These are phyloP conservation scores for Staphylotrichum tortipilum DNA, from an alignment of 495 filamentous ascomycete genomes.

Conservation along the genomic window DNA sequence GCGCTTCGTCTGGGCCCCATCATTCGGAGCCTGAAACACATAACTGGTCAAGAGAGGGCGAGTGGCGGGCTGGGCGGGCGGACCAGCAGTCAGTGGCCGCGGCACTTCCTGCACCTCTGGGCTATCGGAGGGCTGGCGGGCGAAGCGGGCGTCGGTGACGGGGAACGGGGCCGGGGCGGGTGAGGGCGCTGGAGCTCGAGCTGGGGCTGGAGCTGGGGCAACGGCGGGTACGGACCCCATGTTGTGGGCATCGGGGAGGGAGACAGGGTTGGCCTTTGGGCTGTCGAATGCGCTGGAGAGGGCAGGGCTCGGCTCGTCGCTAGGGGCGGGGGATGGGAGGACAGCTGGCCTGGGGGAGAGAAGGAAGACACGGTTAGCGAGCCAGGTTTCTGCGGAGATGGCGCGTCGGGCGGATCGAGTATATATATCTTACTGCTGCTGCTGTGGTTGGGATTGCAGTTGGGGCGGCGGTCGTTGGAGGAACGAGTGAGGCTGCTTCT, in stretches of 20 bases:
- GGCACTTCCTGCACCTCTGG: not conserved
- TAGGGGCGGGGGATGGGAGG: conserved; percentile 49
- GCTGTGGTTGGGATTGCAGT: not conserved
- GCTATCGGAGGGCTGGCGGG: not conserved
- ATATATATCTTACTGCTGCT: conserved; percentile 7
- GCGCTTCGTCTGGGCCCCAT: too few species aligned
- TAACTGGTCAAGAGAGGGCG: not conserved
- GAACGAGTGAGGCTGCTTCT: not conserved
- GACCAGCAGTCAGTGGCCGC: not conserved
- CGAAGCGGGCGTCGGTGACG: conserved; percentile 24
- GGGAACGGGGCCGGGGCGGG: conserved; percentile 1
- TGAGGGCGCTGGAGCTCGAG: too few species aligned
- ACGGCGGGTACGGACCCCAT: conserved; percentile 3
- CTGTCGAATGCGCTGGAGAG: conserved; percentile 22
- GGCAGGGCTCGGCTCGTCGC: conserved; percentile 43
- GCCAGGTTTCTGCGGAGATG: too few species aligned
- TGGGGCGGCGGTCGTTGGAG: conserved; percentile 8
- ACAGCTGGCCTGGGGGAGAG: conserved; percentile 15
- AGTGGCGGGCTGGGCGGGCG: not conserved
- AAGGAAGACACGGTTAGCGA: not conserved
- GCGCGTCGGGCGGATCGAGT: not conserved
- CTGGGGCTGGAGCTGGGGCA: too few species aligned
- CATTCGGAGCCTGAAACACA: not conserved
- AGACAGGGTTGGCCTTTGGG: conserved; percentile 13
- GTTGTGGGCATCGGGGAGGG: conserved; percentile 10